These are phyloP conservation scores for Diutina neorugosa DNA, from an alignment of 1,139 yeast genomes.

Conservation along the genomic window DNA sequence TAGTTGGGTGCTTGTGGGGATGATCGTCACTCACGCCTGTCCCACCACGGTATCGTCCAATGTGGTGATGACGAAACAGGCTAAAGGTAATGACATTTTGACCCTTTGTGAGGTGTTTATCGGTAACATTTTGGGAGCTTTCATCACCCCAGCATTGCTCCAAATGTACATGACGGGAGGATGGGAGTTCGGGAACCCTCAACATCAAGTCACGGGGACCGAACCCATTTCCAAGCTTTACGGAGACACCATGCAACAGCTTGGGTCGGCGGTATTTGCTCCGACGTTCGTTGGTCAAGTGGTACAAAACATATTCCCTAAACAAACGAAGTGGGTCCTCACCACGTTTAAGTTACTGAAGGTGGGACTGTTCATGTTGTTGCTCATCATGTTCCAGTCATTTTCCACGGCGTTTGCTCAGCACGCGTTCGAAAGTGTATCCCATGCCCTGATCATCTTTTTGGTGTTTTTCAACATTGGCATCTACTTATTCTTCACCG, in stretches of 20 bases:
- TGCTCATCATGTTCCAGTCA: constrained; percentile 72
- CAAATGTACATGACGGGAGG: constrained; percentile 54
- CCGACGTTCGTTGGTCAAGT: constrained; percentile 87
- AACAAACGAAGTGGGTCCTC: constrained; percentile 47
- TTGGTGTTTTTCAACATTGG: constrained; percentile 74
- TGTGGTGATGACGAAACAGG: constrained; percentile 81
- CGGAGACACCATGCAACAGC: constrained; percentile 68
- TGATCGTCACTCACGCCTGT: constrained; percentile 72
- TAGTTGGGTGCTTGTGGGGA: constrained; percentile 65
- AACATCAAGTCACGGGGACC: constrained; percentile 33
- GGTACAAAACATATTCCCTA: constrained; percentile 56
- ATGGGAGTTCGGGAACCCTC: constrained; percentile 81
- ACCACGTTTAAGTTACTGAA: constrained; percentile 51
- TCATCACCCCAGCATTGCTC: constrained; percentile 71
- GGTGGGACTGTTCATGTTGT: constrained; percentile 67
- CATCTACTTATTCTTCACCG: constrained; percentile 63
- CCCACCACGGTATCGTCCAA: constrained; percentile 89
- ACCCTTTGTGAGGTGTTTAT: constrained; percentile 77
- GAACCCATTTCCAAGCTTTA: constrained; percentile 44
- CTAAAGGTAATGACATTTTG: constrained; percentile 69
- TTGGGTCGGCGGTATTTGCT: constrained; percentile 71
- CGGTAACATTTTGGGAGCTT: constrained; percentile 78
- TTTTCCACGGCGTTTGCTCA: constrained; percentile 84
- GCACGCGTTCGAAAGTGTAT: constrained; percentile 60
- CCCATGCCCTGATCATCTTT: constrained; percentile 58